phyloP scores from a whole-genome alignment of 768 basidiomycete species.

The Phanerochaete carnosa region DNA sequence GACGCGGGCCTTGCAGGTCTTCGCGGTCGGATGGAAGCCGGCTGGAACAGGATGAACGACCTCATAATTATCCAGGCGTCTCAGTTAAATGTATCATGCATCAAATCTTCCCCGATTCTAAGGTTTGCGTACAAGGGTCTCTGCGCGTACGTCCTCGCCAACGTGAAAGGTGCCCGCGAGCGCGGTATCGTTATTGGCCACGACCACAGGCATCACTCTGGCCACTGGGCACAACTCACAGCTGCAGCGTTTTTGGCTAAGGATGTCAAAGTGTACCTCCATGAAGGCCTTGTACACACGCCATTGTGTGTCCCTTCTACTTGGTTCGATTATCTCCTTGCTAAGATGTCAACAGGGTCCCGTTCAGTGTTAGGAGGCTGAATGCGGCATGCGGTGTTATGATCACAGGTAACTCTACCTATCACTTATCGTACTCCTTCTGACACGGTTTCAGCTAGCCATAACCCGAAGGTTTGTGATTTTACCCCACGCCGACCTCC shows the following conservation, averaged over 20 bases:
- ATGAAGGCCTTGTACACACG: constrained; percentile 72
- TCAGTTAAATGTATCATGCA: constrained; percentile 45
- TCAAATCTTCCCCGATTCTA: background rate
- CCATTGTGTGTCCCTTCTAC: constrained; percentile 52
- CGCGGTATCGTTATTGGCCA: constrained; percentile 82
- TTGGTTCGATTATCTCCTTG: background rate
- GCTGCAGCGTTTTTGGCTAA: constrained; percentile 65
- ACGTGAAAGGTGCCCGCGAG: constrained; percentile 46
- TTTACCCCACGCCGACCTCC: too few relatives aligned
- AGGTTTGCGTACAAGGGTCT: constrained; percentile 52
- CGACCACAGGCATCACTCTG: constrained; percentile 82
- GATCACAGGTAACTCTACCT: constrained; percentile 64
- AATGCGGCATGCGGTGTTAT: constrained; percentile 81
- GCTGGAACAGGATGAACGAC: constrained; percentile 91
- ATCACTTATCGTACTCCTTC: background rate
- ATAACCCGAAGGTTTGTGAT: constrained; percentile 74
- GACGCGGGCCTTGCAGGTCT: constrained; percentile 45
- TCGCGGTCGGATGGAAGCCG: constrained; percentile 82
- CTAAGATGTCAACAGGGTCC: constrained; percentile 50
- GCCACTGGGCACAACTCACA: constrained; percentile 72
- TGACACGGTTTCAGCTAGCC: constrained; percentile 51
- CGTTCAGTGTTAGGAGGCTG: constrained; percentile 66
- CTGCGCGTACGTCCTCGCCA: constrained; percentile 61
- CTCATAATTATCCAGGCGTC: constrained; percentile 79
- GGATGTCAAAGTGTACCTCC: constrained; percentile 67